phyloP scores from a whole-genome alignment of 1,284 basidiomycete genomes.

The Porodaedalea pini region DNA sequence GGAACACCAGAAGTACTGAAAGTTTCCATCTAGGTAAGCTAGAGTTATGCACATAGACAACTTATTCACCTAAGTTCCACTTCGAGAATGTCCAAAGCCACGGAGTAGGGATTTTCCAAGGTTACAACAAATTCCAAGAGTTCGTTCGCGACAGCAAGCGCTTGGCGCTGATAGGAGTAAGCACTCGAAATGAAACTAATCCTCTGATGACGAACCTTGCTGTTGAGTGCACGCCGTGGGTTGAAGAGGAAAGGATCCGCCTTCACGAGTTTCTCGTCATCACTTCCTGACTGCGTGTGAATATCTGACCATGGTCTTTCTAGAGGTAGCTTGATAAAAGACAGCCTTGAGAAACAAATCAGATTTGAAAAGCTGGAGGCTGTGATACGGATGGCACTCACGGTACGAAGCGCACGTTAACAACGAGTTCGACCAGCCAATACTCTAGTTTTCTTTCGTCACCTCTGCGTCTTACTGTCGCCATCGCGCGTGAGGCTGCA shows the following conservation, averaged over 20 bases:
- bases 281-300: slow-evolving; percentile 43
- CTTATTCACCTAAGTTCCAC: slow-evolving; percentile 70
- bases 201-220: slow-evolving; percentile 48
- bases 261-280: slow-evolving; percentile 28
- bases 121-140: slow-evolving; percentile 77
- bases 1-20: slow-evolving; percentile 76
- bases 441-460: slow-evolving; percentile 68
- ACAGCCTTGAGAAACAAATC: slow-evolving; percentile 46
- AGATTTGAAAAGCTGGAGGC: neutral
- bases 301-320: slow-evolving; percentile 67
- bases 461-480: slow-evolving; percentile 73
- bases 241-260: slow-evolving; percentile 88
- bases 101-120: slow-evolving; percentile 87
- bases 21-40: slow-evolving; percentile 12
- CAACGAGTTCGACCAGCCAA: slow-evolving; percentile 78
- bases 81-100: slow-evolving; percentile 84
- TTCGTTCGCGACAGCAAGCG: slow-evolving; percentile 81
- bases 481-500: slow-evolving; percentile 64
- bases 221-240: slow-evolving; percentile 59
- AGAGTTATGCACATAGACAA: neutral
- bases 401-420: slow-evolving; percentile 77
- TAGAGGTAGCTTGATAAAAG: slow-evolving; percentile 64
- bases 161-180: slow-evolving; percentile 43
- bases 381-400: slow-evolving; percentile 36
- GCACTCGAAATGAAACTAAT: neutral